Evolutionary conservation across 2,329 filamentous ascomycete genomes (phyloP).

Genomic region (Arthrobotrys conoides): DNA sequence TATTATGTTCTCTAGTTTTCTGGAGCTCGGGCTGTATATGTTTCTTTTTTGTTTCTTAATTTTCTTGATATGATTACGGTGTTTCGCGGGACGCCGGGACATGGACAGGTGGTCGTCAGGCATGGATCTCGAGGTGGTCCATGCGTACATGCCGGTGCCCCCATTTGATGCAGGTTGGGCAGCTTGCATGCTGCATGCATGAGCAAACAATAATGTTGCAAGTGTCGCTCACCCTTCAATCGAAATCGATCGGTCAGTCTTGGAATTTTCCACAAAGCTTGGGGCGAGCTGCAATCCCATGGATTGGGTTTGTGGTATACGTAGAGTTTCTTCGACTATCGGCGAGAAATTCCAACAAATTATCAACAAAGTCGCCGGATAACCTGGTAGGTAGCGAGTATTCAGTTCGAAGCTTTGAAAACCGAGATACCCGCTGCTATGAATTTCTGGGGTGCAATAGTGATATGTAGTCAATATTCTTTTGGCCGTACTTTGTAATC

Average conservation of each 20-base stretch:
- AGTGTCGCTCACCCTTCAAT: not conserved
- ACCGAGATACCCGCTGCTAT: not conserved
- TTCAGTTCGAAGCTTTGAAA: not conserved
- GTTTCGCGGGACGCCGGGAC: not conserved
- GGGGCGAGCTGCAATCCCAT: not conserved
- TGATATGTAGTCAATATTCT: not conserved
- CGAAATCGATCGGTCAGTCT: no score
- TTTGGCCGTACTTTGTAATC: not conserved
- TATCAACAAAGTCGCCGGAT: no score
- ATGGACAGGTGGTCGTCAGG: not conserved
- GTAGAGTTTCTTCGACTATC: not conserved
- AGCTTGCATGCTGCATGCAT: slow-evolving; percentile 19
- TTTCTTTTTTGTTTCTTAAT: not conserved
- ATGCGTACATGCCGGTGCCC: slow-evolving; percentile 41
- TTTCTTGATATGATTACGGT: slow-evolving; percentile 2
- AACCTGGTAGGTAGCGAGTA: not conserved
- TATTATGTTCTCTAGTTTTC: slow-evolving; percentile 11
- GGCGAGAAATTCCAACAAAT: not conserved
- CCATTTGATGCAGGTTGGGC: slow-evolving; percentile 18
- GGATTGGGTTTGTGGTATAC: not conserved
- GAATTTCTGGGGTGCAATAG: not conserved
- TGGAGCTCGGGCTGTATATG: slow-evolving; percentile 5
- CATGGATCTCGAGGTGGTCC: slow-evolving; percentile 27
- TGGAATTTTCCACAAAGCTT: not conserved
- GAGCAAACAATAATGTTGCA: slow-evolving; percentile 11